A percentile compares a stretch with the other conserved stretches of the same genome.
phyloP scores from a whole-genome alignment of 164 flowering plant species.

The Tinospora cordifolia region DNA sequence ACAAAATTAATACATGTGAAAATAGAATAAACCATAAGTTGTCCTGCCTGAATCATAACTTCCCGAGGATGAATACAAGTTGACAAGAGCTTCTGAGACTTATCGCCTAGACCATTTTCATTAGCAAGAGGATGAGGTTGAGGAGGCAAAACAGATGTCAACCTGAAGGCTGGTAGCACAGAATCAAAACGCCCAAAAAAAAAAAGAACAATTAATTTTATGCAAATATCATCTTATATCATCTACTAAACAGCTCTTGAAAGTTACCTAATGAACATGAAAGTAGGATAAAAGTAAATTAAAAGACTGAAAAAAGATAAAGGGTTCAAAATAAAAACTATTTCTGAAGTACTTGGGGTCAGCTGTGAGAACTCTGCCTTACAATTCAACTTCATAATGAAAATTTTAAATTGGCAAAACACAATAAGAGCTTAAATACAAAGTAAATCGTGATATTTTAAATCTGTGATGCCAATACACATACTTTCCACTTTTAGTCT shows the following conservation, averaged over 20 bases:
- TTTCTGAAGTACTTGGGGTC: not conserved
- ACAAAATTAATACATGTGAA: not conserved
- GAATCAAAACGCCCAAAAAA: constrained; percentile 4
- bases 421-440: no score
- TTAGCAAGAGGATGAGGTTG: constrained; percentile 72
- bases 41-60: constrained; percentile 79
- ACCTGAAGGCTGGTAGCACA: constrained; percentile 64
- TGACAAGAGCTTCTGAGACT: constrained; percentile 30
- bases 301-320: not conserved
- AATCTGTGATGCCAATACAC: no score
- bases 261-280: not conserved
- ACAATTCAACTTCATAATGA: no score
- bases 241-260: not conserved
- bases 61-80: constrained; percentile 73
- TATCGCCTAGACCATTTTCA: constrained; percentile 27
- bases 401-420: no score
- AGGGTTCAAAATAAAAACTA: not conserved
- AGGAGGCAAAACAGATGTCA: constrained; percentile 82
- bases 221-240: not conserved
- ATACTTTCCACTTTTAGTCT: no score
- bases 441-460: no score
- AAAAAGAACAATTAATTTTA: not conserved
- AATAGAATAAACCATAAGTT: not conserved
- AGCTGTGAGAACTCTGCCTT: no score
- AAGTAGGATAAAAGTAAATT: not conserved